phyloP scores from a whole-genome alignment of 805 yeast genomes.

The Cyberlindnera mississippiensis region DNA sequence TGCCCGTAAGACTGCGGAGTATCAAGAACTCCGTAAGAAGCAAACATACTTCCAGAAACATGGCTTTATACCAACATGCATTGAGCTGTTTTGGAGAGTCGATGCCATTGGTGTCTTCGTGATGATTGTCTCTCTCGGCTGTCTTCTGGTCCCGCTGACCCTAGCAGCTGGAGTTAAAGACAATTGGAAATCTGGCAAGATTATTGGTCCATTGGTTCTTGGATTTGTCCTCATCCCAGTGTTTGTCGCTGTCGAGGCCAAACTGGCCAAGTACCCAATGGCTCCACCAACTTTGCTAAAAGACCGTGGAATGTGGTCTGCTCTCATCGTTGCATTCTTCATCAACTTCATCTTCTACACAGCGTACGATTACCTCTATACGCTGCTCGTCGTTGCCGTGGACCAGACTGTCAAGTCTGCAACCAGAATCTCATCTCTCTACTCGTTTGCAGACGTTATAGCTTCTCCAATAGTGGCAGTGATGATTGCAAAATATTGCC shows the following conservation, averaged over 20 bases:
- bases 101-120: slow-evolving; percentile 62
- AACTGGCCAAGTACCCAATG: slow-evolving; percentile 52
- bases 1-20: slow-evolving; percentile 52
- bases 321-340: slow-evolving; percentile 54
- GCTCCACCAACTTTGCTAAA: slow-evolving; percentile 54
- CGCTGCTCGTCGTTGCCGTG: slow-evolving; percentile 62
- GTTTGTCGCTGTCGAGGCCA: slow-evolving; percentile 27
- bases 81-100: slow-evolving; percentile 53
- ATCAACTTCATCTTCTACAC: slow-evolving; percentile 61
- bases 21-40: slow-evolving; percentile 39
- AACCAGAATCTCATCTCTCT: slow-evolving; percentile 54
- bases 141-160: slow-evolving; percentile 69
- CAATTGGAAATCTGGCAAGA: slow-evolving; percentile 56
- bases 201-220: slow-evolving; percentile 66
- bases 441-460: slow-evolving; percentile 59
- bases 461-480: slow-evolving; percentile 56
- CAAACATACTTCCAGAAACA: slow-evolving; percentile 36
- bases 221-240: slow-evolving; percentile 60
- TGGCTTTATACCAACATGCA: slow-evolving; percentile 29
- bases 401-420: slow-evolving; percentile 57
- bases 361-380: slow-evolving; percentile 67
- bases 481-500: slow-evolving; percentile 42
- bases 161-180: slow-evolving; percentile 60
- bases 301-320: slow-evolving; percentile 73
- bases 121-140: slow-evolving; percentile 53